Evolutionary conservation across 768 basidiomycete species (phyloP), one percentile per base, ranked within the genome.

Genomic region (Pleurotus ostreatus): DNA sequence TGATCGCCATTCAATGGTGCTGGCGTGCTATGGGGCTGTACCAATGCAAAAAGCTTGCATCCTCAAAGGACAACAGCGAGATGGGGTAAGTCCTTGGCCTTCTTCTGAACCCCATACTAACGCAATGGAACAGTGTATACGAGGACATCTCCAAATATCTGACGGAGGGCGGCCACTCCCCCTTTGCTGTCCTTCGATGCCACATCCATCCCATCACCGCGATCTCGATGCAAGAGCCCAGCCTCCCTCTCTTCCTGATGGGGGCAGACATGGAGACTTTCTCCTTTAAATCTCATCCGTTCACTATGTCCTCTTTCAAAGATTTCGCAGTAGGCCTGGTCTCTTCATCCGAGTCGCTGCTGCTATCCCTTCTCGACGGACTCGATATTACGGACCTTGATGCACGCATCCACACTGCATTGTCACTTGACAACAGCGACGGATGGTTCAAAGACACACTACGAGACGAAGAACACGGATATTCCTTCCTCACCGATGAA

Each of bases 1-100:
- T 59, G 16, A n/a, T 48, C 4, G 30, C 20, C 18, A 16, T 37
- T 12, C 59, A 56, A 25, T 59, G 59, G 59, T 12, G 18, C 11
- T 48, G 39, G 18, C 47, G 55, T 4, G 55, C 46, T 0, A 56
- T 41, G 30, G 30, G 8, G 2, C 8, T 30, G 0, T 30, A 30
- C 2, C 22, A 20, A 11, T 30, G 39, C 37, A 11, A 20, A 12
- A 1, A 45, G 49, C 5, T 20, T 30, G 3, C 22, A 12, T 12
- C 22, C 46, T 4, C 13, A 18, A 6, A 23, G 3, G 22, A 13
- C 3, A 13, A 18, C 3, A 6, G 22, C 4, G 7, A 13, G 12
- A 25, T 23, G 25, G 23, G 46, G 13, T 20, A 20, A 5, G n/a
- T 3, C 1, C 4, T 20, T 18, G 0, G 11, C 4, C 2, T 1